A percentile compares a stretch with the other conserved stretches of the same genome.
Conservation (phyloP, 306 rosid genomes). For the Cajanus cajan region DNA sequence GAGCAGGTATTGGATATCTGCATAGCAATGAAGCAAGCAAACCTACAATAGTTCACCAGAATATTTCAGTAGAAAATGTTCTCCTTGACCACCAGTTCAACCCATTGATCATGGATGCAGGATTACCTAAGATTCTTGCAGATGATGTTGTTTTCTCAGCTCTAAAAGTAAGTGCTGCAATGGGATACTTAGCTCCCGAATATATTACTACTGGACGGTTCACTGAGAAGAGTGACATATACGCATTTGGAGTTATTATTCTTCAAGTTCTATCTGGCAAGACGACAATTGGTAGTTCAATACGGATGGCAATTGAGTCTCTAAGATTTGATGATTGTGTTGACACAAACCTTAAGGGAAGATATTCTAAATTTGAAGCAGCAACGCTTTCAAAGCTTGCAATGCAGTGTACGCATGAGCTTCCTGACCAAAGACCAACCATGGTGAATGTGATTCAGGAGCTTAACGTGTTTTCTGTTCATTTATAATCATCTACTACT, state of each 20-base stretch:
- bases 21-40: constrained; percentile 63
- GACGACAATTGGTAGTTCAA: constrained; percentile 48
- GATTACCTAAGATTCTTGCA: constrained; percentile 86
- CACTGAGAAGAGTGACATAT: constrained; percentile 87
- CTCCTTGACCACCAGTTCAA: constrained; percentile 67
- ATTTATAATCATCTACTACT: constrained; percentile 21
- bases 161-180: constrained; percentile 93
- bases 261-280: constrained; percentile 83
- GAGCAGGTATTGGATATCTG: constrained; percentile 76
- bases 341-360: constrained; percentile 55
- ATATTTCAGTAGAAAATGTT: constrained; percentile 79
- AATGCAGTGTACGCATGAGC: constrained; percentile 64
- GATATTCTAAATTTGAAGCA: constrained; percentile 67
- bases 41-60: constrained; percentile 82
- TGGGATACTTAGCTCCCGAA: constrained; percentile 98
- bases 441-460: constrained; percentile 58
- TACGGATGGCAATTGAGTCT: constrained; percentile 52
- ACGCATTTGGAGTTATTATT: constrained; percentile 85
- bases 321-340: constrained; percentile 56
- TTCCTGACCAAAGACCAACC: constrained; percentile 67
- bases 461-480: constrained; percentile 35
- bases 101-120: constrained; percentile 77
- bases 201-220: constrained; percentile 89
- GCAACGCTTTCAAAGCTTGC: constrained; percentile 58
- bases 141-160: constrained; percentile 89